phyloP scores from a whole-genome alignment of 106 monocot species.

The Hemerocallis citrina region DNA sequence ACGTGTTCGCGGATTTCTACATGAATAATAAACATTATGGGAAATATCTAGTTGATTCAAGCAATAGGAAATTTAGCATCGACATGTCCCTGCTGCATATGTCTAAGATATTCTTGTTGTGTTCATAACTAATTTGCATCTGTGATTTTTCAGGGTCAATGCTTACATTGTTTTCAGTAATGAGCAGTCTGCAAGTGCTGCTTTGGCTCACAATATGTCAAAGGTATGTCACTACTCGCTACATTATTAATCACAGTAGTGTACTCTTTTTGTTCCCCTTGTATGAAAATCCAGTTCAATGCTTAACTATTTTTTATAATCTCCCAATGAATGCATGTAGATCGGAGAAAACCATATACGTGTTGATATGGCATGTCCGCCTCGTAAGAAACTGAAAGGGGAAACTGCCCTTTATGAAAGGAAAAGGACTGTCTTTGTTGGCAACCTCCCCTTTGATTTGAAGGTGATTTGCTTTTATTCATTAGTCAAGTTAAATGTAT shows the following conservation, averaged over 20 bases:
- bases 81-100: too few relatives aligned
- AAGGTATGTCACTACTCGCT: conserved; percentile 26
- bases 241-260: background rate
- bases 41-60: too few relatives aligned
- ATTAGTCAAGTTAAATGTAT: background rate
- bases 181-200: conserved; percentile 65
- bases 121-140: background rate
- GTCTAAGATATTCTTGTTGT: too few relatives aligned
- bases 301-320: conserved; percentile 3
- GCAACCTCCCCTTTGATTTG: conserved; percentile 93
- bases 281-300: background rate
- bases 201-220: conserved; percentile 71
- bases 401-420: conserved; percentile 74
- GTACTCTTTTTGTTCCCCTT: background rate
- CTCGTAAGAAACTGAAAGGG: conserved; percentile 83
- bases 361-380: conserved; percentile 94
- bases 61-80: too few relatives aligned
- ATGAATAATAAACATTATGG: too few relatives aligned
- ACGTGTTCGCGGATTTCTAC: too few relatives aligned
- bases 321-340: conserved; percentile 27
- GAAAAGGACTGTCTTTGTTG: conserved; percentile 89
- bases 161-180: conserved; percentile 94
- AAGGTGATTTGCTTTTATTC: conserved; percentile 38
- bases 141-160: conserved; percentile 58
- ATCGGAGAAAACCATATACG: conserved; percentile 87